Base-by-base conservation (phyloP, 1,284 basidiomycete species). In the Melanopsichium pennsylvanicum region DNA sequence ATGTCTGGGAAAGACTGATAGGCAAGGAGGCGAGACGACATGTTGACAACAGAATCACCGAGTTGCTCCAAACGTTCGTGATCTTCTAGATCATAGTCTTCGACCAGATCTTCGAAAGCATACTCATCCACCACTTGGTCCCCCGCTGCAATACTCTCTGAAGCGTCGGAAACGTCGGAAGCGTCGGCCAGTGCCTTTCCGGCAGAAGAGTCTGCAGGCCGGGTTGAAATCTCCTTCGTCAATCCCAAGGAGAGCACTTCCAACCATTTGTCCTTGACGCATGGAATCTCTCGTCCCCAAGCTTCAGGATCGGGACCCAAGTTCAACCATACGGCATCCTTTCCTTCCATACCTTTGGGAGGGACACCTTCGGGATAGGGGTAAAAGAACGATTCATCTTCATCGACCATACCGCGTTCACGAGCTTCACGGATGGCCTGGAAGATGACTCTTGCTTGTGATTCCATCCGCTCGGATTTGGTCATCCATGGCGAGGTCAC, bases 1-100 rank as follows among this genome's bases (percentile, higher is more conserved):
- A 70, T 49, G 31, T 70, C 68, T 8, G 68, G 68, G 18, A 50
- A 70, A 4, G 52, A 48, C 5, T 55, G 38, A 31, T 70, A 70
- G 1, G 68, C 68, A 1, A 70, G 43, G 31, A 70, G 57, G 0
- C 68, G 48, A 1, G 68, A 61, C 16, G 59, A 63, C 68, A 70
- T 66, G 47, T 70, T 70, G 48, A 70, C 68, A 32, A 70, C 66
- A 21, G 62, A 66, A 26, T 70, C 68, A 18, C 68, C 68, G 9
- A 70, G 50, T 35, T 70, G 68, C 22, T 70, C 68, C 19, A 70
- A 32, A 13, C 68, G 40, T 32, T 70, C 68, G 46, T 70, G 58
- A 33, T 70, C 58, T 44, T 70, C 68, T 2, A 70, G 39, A 22
- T 70, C 68, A 37, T 47, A 70, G 46, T 70, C 62, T 5, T 66